Evolutionary conservation across 805 yeast species (phyloP), one percentile per base, ranked within the genome.

Genomic region (Isabelozyma gotoi): DNA sequence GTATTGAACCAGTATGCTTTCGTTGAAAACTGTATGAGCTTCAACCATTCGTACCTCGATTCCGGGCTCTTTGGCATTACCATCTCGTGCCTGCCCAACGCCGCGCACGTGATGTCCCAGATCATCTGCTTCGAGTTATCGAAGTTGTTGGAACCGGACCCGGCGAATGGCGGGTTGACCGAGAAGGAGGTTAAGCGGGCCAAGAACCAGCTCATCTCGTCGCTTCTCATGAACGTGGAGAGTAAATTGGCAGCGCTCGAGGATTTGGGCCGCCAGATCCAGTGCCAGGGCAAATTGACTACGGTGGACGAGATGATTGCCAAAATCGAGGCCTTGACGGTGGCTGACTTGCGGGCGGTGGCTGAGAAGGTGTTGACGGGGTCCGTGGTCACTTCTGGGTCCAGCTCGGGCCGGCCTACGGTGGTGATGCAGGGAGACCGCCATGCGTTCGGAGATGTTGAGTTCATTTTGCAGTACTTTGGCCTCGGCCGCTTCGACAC

Each of bases 181-280:
- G 78, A 78, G 8, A 76, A 68, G 33, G 98, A 94, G 68, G 91
- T 94, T 5, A 65, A 74, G 45, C 77, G 99, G 51, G 97, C 98
- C 16, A 94, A 94, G 65, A 91, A 88, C 63, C 98, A 92, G 71
- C 77, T 94, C 47, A 82, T 88, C 36, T 83, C 94, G 3, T 85
- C 96, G 6, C 71, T 94, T 46, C 74, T 92, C 62, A 92, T 92
- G 96, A 92, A 91, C 57, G 76, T 91, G 38, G 99, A 94, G 64
- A 84, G 94, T 50, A 89, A 87, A 60, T 77, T 92, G 74, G 95
- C 95, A n/a, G 91, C 88, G 58, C 72, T 94, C 43, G 99, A 94
- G 66, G 99, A 94, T 57, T 74, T 91, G 67, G 98, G 98, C 11
- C 81, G 98, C 64, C 99, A 94, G 64, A 81, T 94, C 19, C 96